Conservation (phyloP, 139 green algal genomes). For the Chlamydomonas asymmetrica region DNA sequence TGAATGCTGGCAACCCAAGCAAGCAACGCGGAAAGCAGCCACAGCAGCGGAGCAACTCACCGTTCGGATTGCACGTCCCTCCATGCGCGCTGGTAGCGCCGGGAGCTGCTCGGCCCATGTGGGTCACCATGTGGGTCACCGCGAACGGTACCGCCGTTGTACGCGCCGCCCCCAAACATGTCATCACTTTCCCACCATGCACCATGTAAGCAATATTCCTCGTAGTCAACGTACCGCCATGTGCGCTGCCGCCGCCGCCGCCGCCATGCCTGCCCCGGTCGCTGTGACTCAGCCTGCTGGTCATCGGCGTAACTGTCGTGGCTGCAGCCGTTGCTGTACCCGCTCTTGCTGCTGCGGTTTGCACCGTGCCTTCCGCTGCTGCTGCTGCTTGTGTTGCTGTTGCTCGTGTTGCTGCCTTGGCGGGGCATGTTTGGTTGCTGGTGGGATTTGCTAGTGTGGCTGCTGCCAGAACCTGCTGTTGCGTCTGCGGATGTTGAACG, state of each 20-base stretch:
- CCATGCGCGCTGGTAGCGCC: conserved; percentile 10
- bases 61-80: background rate
- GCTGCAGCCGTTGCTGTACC: background rate
- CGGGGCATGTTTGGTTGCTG: background rate
- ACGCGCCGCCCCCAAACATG: background rate
- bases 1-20: too few relatives aligned
- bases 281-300: background rate
- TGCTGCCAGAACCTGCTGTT: background rate
- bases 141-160: background rate
- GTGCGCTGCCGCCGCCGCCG: background rate
- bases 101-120: background rate
- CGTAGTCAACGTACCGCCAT: conserved; percentile 3
- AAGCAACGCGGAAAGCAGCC: too few relatives aligned
- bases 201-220: too few relatives aligned
- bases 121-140: background rate
- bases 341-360: background rate
- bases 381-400: background rate
- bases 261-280: background rate
- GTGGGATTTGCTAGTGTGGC: background rate
- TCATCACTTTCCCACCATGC: too few relatives aligned
- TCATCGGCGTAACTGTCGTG: background rate
- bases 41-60: background rate
- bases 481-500: background rate
- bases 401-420: conserved; percentile 1
- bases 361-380: background rate